Conservation (phyloP, 2,329 filamentous ascomycete genomes). For the Dryadomyces sulphureus region DNA sequence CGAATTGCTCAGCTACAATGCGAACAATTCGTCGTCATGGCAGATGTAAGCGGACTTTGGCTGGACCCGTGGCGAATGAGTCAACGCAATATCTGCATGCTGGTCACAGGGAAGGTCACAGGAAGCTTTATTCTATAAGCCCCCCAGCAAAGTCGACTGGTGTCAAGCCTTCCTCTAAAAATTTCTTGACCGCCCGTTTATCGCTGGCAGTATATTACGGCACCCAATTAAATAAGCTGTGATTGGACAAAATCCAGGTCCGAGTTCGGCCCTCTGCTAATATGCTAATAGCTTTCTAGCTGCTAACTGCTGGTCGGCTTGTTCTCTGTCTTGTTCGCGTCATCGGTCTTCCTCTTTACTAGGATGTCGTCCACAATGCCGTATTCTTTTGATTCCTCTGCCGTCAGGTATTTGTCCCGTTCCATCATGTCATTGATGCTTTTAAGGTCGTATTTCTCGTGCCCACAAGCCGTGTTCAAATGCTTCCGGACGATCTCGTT, state of each 20-base stretch:
- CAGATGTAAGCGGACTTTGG: neutral
- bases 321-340: neutral
- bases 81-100: neutral
- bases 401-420: conserved; percentile 84
- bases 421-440: conserved; percentile 95
- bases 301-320: neutral
- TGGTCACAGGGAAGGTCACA: conserved; percentile 13
- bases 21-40: neutral
- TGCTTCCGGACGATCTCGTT: conserved; percentile 85
- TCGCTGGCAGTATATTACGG: neutral
- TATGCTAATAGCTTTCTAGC: no score
- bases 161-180: conserved; percentile 2
- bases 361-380: conserved; percentile 89
- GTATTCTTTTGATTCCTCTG: conserved; percentile 73
- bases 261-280: no score
- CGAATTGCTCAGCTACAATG: neutral
- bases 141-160: conserved; percentile 3
- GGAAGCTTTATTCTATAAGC: neutral
- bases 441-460: conserved; percentile 63
- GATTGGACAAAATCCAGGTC: conserved; percentile 7
- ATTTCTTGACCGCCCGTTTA: conserved; percentile 4
- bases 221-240: conserved; percentile 1
- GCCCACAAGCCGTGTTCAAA: conserved; percentile 59
- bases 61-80: neutral
- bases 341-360: conserved; percentile 36